Evolutionary conservation across 78 protist genomes (phyloP).

Genomic region (Chrysochromulina parva): DNA sequence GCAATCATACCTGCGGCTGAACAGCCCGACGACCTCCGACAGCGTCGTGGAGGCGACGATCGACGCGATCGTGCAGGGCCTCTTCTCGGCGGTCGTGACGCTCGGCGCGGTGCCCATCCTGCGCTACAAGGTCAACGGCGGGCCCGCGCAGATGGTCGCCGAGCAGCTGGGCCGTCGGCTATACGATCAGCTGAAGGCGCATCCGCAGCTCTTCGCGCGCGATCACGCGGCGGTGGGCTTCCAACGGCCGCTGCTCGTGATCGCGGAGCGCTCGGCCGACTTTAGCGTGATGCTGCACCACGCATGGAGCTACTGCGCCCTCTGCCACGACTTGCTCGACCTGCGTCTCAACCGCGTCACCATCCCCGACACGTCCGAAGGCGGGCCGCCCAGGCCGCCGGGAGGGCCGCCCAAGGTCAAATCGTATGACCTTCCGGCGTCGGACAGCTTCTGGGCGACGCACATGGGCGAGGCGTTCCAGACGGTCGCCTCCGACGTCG

Average conservation of each 20-base stretch:
- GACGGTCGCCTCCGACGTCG: conserved; percentile 59
- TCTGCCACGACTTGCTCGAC: conserved; percentile 75
- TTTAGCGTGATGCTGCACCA: conserved; percentile 79
- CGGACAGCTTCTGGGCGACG: conserved; percentile 76
- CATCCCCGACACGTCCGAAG: background rate
- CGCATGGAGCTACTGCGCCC: conserved; percentile 85
- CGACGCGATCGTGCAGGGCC: background rate
- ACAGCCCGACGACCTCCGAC: conserved; percentile 48
- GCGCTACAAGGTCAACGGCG: background rate
- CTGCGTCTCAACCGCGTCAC: conserved; percentile 70
- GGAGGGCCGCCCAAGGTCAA: background rate
- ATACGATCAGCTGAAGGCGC: background rate
- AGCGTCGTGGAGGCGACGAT: conserved; percentile 44
- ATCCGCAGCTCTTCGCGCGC: background rate
- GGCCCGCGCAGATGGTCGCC: conserved; percentile 72
- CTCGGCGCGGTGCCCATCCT: background rate
- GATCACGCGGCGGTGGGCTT: background rate
- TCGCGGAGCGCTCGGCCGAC: conserved; percentile 74
- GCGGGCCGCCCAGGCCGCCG: background rate
- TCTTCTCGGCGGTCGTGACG: background rate
- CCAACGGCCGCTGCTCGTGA: conserved; percentile 65
- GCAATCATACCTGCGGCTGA: conserved; percentile 59
- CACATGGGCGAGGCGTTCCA: conserved; percentile 73
- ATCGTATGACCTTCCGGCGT: background rate
- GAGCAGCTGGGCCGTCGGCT: background rate